These are phyloP conservation scores for Xylaria multiplex DNA, from an alignment of 2,329 filamentous ascomycete species.

Conservation along the genomic window DNA sequence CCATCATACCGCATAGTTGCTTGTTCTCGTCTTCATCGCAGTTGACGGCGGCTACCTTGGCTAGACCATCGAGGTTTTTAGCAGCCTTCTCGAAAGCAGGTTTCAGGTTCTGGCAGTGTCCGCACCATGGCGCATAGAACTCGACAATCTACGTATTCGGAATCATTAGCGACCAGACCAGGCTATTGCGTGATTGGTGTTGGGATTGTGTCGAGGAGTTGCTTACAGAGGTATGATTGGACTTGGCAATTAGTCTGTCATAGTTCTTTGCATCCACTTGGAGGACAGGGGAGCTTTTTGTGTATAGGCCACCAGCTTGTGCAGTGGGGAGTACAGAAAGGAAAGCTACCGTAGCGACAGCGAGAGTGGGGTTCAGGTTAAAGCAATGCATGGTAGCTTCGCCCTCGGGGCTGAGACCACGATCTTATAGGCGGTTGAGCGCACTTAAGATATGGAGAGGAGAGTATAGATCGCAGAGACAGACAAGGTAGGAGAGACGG, in stretches of 20 bases:
- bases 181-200: neutral
- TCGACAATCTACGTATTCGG: slow-evolving; percentile 66
- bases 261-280: slow-evolving; percentile 84
- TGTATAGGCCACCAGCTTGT: slow-evolving; percentile 77
- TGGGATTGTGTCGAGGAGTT: neutral
- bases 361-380: slow-evolving; percentile 60
- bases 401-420: slow-evolving; percentile 10
- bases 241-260: slow-evolving; percentile 82
- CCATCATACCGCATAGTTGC: slow-evolving; percentile 82
- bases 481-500: neutral
- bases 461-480: neutral
- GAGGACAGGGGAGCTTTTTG: slow-evolving; percentile 86
- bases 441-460: slow-evolving; percentile 16
- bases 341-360: slow-evolving; percentile 68
- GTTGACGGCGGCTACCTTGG: slow-evolving; percentile 93
- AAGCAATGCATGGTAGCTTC: slow-evolving; percentile 58
- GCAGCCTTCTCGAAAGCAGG: slow-evolving; percentile 95
- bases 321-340: slow-evolving; percentile 72
- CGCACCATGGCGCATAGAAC: slow-evolving; percentile 98
- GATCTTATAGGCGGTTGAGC: slow-evolving; percentile 16
- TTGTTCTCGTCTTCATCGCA: slow-evolving; percentile 97
- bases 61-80: slow-evolving; percentile 86
- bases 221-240: slow-evolving; percentile 87
- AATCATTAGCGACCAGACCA: slow-evolving; percentile 19
- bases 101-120: slow-evolving; percentile 95